Evolutionary conservation across 257 asterid species (phyloP), one percentile per base, ranked within the genome.

Genomic region (Przewalskia tangutica): DNA sequence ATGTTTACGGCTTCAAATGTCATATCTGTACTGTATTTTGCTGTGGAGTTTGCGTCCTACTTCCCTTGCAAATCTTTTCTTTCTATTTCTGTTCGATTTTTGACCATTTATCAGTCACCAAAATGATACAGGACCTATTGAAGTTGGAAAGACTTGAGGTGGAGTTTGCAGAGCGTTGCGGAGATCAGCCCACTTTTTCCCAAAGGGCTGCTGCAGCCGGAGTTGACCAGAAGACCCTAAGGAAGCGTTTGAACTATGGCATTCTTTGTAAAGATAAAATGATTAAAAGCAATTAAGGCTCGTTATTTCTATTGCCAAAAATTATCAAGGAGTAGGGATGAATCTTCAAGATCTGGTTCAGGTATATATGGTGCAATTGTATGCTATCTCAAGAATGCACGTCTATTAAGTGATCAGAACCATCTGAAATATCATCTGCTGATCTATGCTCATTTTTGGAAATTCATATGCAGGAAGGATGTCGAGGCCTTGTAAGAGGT

Each of bases 191-290:
- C 51, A 86, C 97, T 44, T 81, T 88, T 85, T 63, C 90, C 70
- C 98, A 95, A 77, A 94, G 99, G 98, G 97, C 98, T 83, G 92
- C 90, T 81, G 98, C 97, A 60, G 99, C 98, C 63, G 95, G 97
- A 66, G 85, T 91, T 82, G 98, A 95, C 82, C 93, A 87, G 84
- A 90, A 85, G 83, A 94, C 98, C 77, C 89, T 95, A 89, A 90
- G 97, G 88, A 80, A 89, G 89, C 95, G 93, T 27, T 80, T 95
- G 82, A 89, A 91, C 86, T 88, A 92, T 82, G 99, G 98, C 79
- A 71, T 64, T 83, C 88, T 78, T 65, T 94, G 99, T 91, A 94
- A 95, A 86, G 95, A 91, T 85, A 94, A 87, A 88, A 94, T 95
- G 99, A 91, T 95, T 32, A 95, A 86, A 81, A 95, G 99, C 91